phyloP scores from a whole-genome alignment of 148 eudicot species.

The Camellia japonica region DNA sequence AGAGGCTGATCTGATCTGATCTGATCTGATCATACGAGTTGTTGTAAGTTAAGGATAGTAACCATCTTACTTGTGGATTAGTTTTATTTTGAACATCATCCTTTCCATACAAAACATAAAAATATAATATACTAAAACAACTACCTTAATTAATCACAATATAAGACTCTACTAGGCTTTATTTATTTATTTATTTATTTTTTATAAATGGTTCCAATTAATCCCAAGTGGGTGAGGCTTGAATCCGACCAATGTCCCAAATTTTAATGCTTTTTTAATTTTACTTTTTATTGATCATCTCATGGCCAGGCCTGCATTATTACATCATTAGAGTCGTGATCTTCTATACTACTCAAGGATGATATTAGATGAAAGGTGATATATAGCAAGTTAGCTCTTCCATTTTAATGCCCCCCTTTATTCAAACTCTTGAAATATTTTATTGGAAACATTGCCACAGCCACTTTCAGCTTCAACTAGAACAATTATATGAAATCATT shows the following conservation, averaged over 20 bases:
- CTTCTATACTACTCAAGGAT: neutral
- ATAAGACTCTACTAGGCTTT: neutral
- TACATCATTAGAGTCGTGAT: neutral
- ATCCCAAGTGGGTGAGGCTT: neutral
- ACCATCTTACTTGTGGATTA: no score
- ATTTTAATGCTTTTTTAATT: neutral
- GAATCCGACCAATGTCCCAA: neutral
- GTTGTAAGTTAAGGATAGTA: no score
- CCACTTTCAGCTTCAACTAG: neutral
- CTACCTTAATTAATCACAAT: neutral
- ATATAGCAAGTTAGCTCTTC: neutral
- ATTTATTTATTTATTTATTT: no score
- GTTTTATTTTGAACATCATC: no score
- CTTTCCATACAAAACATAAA: no score
- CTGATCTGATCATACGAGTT: no score
- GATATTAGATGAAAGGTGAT: slow-evolving; percentile 1
- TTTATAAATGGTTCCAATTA: no score
- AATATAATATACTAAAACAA: no score
- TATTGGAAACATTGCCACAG: neutral
- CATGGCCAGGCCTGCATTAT: neutral
- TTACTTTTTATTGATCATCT: no score
- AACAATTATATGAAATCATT: neutral
- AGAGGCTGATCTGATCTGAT: no score
- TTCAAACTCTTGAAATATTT: neutral
- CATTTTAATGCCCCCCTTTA: neutral